Conservation (phyloP, 345 rosid species). For the Euphorbia peplus region DNA sequence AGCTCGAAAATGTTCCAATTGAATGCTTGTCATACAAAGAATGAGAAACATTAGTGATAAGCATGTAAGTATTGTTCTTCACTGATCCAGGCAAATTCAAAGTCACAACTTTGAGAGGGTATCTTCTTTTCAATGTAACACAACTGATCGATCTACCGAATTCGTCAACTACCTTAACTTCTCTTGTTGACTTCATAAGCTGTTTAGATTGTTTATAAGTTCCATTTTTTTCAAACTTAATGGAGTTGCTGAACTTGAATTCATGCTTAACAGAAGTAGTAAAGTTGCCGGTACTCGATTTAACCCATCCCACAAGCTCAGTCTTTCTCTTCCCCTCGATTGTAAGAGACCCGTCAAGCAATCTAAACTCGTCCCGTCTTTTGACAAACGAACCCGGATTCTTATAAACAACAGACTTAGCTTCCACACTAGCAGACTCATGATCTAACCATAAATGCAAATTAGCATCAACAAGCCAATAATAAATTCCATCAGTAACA, state of each 20-base stretch:
- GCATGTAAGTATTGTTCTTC: constrained; percentile 36
- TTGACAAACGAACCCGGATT: constrained; percentile 30
- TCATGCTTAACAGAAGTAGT: constrained; percentile 47
- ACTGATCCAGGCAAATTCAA: constrained; percentile 35
- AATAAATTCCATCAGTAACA: constrained; percentile 56
- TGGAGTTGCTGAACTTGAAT: constrained; percentile 36
- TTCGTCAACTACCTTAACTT: constrained; percentile 38
- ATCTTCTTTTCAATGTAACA: constrained; percentile 25
- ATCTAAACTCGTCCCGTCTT: constrained; percentile 33
- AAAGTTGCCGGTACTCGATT: constrained; percentile 55
- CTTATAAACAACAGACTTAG: constrained; percentile 31
- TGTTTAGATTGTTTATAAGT: constrained; percentile 48
- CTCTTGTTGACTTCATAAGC: constrained; percentile 36
- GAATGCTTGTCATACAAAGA: constrained; percentile 33
- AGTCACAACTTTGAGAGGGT: constrained; percentile 58
- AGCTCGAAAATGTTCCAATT: constrained; percentile 27
- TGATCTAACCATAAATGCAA: constrained; percentile 71
- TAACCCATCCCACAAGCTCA: constrained; percentile 64
- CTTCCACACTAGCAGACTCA: constrained; percentile 31
- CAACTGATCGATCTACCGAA: constrained; percentile 25
- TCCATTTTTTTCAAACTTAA: constrained; percentile 49
- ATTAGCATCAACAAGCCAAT: constrained; percentile 86
- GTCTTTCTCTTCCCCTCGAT: constrained; percentile 49
- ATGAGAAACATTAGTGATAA: constrained; percentile 63
- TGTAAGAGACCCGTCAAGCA: constrained; percentile 64